phyloP scores from a whole-genome alignment of 2,329 filamentous ascomycete genomes.

The Ramularia endophylla region DNA sequence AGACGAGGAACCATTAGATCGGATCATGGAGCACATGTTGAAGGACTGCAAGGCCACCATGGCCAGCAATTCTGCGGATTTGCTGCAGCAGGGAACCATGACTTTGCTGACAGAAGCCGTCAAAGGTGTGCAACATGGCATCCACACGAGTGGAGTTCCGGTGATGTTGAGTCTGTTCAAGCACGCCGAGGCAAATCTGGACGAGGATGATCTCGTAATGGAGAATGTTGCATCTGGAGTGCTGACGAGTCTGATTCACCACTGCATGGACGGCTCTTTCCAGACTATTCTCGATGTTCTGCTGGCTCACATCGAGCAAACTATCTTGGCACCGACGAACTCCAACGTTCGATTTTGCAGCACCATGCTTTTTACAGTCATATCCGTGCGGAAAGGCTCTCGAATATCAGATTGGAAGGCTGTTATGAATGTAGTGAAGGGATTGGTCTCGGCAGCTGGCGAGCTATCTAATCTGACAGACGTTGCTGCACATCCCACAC shows the following conservation, averaged over 20 bases:
- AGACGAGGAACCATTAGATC: slow-evolving; percentile 60
- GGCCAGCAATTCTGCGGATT: slow-evolving; percentile 43
- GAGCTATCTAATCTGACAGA: slow-evolving; percentile 15
- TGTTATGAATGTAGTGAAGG: slow-evolving; percentile 46
- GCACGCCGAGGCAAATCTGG: slow-evolving; percentile 4
- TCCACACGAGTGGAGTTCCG: slow-evolving; percentile 53
- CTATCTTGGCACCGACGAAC: slow-evolving; percentile 30
- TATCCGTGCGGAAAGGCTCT: slow-evolving; percentile 75
- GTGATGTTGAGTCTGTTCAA: slow-evolving; percentile 48
- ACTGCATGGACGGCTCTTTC: slow-evolving; percentile 70
- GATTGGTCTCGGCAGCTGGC: slow-evolving; percentile 26
- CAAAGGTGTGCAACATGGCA: slow-evolving; percentile 53
- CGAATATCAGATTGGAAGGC: slow-evolving; percentile 67
- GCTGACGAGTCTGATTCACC: slow-evolving; percentile 75
- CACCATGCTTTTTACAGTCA: slow-evolving; percentile 59
- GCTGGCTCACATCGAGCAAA: slow-evolving; percentile 43
- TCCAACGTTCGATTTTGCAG: slow-evolving; percentile 36
- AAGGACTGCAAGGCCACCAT: slow-evolving; percentile 53
- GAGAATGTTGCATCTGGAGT: slow-evolving; percentile 65
- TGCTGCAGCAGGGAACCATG: slow-evolving; percentile 87
- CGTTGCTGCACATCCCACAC: slow-evolving; percentile 30
- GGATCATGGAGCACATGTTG: slow-evolving; percentile 67
- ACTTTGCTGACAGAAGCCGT: slow-evolving; percentile 81
- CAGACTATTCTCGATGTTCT: slow-evolving; percentile 59
- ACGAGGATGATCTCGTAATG: slow-evolving; percentile 17